Percentiles rank a stretch among this genome's conserved stretches.
Evolutionary conservation across 106 monocot species (phyloP).

Genomic region (Narthecium ossifragum): DNA sequence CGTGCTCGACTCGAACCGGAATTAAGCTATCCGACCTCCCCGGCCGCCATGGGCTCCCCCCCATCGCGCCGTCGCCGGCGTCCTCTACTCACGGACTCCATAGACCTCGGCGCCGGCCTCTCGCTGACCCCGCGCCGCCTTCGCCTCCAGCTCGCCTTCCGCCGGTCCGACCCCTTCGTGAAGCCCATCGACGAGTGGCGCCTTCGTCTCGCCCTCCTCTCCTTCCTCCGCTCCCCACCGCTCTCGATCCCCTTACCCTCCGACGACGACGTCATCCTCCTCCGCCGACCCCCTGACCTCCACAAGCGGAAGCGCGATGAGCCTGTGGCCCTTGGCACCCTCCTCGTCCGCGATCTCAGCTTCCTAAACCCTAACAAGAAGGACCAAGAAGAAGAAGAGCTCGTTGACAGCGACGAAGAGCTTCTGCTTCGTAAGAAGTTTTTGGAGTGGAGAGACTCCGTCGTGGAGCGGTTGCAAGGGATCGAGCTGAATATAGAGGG

Average conservation of each 20-base stretch:
- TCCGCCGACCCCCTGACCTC: constrained; percentile 59
- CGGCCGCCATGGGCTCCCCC: not conserved
- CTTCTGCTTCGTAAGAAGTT: constrained; percentile 26
- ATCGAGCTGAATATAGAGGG: constrained; percentile 88
- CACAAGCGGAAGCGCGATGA: constrained; percentile 84
- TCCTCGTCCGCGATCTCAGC: constrained; percentile 61
- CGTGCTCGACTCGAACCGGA: no score
- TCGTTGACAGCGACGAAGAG: not conserved
- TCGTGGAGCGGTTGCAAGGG: constrained; percentile 47
- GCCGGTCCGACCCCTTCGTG: constrained; percentile 79
- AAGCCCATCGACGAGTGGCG: constrained; percentile 89
- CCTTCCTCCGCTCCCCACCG: constrained; percentile 56
- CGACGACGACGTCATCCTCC: constrained; percentile 60
- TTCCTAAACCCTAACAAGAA: constrained; percentile 25
- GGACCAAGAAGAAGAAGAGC: constrained; percentile 18
- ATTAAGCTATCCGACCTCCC: no score
- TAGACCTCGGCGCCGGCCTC: constrained; percentile 48
- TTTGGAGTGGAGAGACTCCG: constrained; percentile 47
- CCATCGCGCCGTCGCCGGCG: constrained; percentile 10
- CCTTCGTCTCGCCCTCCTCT: constrained; percentile 65
- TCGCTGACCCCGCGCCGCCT: constrained; percentile 69
- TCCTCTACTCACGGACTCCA: constrained; percentile 15
- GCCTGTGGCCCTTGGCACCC: constrained; percentile 65
- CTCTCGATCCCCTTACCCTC: constrained; percentile 47
- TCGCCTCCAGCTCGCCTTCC: constrained; percentile 80